These are phyloP conservation scores for Penicillium roqueforti DNA, from an alignment of 495 filamentous ascomycete genomes.

Conservation along the genomic window DNA sequence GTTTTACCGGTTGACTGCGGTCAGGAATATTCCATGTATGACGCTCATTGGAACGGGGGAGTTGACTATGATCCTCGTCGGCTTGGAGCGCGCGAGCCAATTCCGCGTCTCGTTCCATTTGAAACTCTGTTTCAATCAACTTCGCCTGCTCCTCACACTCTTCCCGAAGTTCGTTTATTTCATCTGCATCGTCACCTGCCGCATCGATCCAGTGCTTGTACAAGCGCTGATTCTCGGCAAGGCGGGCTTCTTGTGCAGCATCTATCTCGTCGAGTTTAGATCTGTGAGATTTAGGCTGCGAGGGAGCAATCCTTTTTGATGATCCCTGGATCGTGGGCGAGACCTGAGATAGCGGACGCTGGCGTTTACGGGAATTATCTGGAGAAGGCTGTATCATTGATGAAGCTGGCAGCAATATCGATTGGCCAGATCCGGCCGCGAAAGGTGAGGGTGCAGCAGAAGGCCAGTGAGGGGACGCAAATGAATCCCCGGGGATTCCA, in stretches of 20 bases:
- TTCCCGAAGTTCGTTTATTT: constrained; percentile 25
- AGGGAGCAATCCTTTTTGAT: constrained; percentile 12
- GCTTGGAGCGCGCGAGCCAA: constrained; percentile 42
- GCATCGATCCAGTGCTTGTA: constrained; percentile 7
- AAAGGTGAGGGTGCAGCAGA: constrained; percentile 23
- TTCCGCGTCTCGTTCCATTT: constrained; percentile 40
- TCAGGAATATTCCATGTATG: constrained; percentile 14
- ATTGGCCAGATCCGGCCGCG: neutral
- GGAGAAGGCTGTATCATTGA: neutral
- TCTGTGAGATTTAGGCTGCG: constrained; percentile 1
- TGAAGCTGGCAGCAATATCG: neutral
- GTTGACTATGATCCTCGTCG: constrained; percentile 2
- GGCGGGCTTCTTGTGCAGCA: neutral
- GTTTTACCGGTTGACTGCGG: constrained; percentile 1
- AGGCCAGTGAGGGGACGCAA: constrained; percentile 11
- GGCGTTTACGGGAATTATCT: constrained; percentile 19
- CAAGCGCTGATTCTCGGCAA: neutral
- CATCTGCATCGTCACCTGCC: neutral
- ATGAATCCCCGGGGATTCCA: neutral
- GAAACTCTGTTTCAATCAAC: constrained; percentile 9
- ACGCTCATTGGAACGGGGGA: neutral
- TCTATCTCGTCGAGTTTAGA: constrained; percentile 10
- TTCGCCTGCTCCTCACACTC: constrained; percentile 31
- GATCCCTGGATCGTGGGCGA: constrained; percentile 9
- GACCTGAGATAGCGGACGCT: constrained; percentile 14